Evolutionary conservation across 768 basidiomycete genomes (phyloP).

Genomic region (Rhodotorula taiwanensis): DNA sequence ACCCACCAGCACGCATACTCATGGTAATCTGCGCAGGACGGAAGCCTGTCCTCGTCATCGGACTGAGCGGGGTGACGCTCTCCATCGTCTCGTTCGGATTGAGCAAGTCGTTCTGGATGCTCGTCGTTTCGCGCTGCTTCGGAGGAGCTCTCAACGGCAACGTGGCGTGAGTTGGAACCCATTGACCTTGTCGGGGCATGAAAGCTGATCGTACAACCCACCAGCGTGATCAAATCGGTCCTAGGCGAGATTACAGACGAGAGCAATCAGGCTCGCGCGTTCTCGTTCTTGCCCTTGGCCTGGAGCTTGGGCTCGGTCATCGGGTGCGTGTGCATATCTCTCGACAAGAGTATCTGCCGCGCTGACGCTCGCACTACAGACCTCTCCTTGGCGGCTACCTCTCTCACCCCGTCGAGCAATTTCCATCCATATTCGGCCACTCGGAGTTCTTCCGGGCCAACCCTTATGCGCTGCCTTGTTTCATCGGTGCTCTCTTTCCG

Average conservation of each 20-base stretch:
- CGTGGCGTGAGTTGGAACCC: constrained; percentile 9
- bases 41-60: constrained; percentile 39
- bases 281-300: constrained; percentile 36
- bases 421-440: constrained; percentile 8
- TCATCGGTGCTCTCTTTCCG: constrained; percentile 37
- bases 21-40: constrained; percentile 11
- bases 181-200: fast-evolving
- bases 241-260: constrained; percentile 38
- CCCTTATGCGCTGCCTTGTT: constrained; percentile 38
- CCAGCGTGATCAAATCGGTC: constrained; percentile 31
- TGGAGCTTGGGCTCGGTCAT: constrained; percentile 32
- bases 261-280: constrained; percentile 37
- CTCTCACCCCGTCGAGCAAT: constrained; percentile 30
- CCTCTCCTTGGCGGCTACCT: constrained; percentile 39
- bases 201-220: background rate
- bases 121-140: constrained; percentile 33
- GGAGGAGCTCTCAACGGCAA: constrained; percentile 31
- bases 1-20: background rate
- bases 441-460: constrained; percentile 25
- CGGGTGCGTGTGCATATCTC: constrained; percentile 13
- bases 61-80: constrained; percentile 31
- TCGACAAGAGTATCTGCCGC: too few relatives aligned
- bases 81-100: constrained; percentile 37
- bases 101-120: constrained; percentile 8
- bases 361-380: too few relatives aligned